Evolutionary conservation across 108 stramenopile species (phyloP), one percentile per base, ranked within the genome.

Genomic region (Nitzschia sp.): DNA sequence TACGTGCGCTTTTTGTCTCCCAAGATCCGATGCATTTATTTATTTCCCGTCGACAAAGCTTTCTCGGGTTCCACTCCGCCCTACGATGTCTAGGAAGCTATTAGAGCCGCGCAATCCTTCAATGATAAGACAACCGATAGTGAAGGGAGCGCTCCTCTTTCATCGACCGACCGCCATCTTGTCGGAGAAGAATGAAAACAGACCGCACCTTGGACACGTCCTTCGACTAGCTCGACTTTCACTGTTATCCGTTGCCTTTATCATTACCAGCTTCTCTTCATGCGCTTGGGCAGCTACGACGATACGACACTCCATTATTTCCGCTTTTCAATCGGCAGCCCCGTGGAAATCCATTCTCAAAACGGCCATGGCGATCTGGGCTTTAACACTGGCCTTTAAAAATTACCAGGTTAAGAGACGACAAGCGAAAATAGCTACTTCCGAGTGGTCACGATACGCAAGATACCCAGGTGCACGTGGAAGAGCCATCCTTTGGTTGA

Each of bases 401-500:
- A 55, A 6, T 4, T 31, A n/a, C 17, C 58, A 33, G 6, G 31
- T 33, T 22, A 55, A 57, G 23, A n/a, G 45, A n/a, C 68, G 92
- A 54, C 92, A 89, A 71, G 45, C 68, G 19, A 59, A 68, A 0
- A 87, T 89, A 46, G 76, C 92, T 23, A 93, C 92, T 9, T 87
- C 86, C 25, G 92, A 93, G 79, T 93, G 92, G 92, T 77, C 73
- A 53, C 72, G 89, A 25, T 93, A 93, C 72, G 87, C 92, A 6
- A 62, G 83, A 27, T 58, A 82, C 50, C 92, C 92, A 17, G 72
- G 76, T 2, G 82, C 86, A 9, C 81, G 92, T 2, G 92, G 89
- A 9, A 57, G 83, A 29, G 86, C 89, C 15, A 53, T 85, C 34
- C 22, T 76, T 6, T 25, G 70, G n/a, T 48, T 90, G 28, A 17